Evolutionary conservation across 345 rosid species (phyloP).

Genomic region (Reutealis trisperma): DNA sequence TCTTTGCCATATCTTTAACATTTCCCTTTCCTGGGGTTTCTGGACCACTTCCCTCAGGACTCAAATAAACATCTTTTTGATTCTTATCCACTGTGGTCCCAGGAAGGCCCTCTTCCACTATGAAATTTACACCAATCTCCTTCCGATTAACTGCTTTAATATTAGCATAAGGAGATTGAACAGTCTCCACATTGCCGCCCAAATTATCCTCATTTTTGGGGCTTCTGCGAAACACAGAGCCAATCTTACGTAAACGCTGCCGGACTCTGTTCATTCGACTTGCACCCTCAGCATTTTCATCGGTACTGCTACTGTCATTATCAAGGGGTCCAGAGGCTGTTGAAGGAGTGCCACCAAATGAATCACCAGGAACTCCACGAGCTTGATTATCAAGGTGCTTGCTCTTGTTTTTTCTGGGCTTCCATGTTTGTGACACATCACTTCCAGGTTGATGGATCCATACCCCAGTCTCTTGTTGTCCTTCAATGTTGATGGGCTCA

Average conservation of each 20-base stretch:
- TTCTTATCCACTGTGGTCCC: constrained; percentile 35
- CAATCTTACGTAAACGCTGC: constrained; percentile 52
- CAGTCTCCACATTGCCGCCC: constrained; percentile 40
- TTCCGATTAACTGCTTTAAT: constrained; percentile 52
- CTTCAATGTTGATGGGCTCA: constrained; percentile 78
- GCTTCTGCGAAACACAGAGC: constrained; percentile 50
- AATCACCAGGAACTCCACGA: constrained; percentile 39
- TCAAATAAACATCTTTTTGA: constrained; percentile 32
- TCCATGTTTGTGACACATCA: constrained; percentile 74
- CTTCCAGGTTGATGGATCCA: constrained; percentile 91
- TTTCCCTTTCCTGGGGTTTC: constrained; percentile 54
- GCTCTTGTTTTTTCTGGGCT: constrained; percentile 78
- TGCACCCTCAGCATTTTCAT: constrained; percentile 54
- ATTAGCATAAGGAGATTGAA: constrained; percentile 53
- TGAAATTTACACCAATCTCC: constrained; percentile 46
- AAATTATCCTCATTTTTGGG: constrained; percentile 44
- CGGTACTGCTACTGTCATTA: constrained; percentile 46
- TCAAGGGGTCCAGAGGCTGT: constrained; percentile 39
- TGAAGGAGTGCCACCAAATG: constrained; percentile 31
- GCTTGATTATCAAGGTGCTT: constrained; percentile 47
- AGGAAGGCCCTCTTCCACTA: constrained; percentile 49
- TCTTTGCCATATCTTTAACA: constrained; percentile 61
- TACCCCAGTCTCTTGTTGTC: constrained; percentile 70
- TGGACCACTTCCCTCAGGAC: constrained; percentile 41
- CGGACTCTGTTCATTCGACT: constrained; percentile 30